Evolutionary conservation across 164 flowering plant genomes (phyloP).

Genomic region (Magnolia sinica): DNA sequence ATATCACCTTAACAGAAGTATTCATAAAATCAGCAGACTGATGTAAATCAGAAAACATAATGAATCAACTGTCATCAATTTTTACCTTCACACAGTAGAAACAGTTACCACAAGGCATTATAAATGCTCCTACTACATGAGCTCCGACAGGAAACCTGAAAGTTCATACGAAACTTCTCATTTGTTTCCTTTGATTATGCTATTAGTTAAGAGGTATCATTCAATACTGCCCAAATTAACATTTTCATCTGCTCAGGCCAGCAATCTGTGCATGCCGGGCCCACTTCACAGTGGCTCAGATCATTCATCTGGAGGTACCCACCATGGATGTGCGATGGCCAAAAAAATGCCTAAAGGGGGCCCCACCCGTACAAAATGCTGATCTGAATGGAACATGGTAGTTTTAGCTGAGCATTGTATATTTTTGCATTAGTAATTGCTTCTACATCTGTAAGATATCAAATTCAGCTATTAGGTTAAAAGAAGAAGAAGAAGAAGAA

Average conservation of each 20-base stretch:
- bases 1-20: neutral
- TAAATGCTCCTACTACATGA: conserved; percentile 91
- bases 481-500: neutral
- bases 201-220: neutral
- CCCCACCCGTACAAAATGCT: too few species aligned
- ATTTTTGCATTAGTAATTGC: neutral
- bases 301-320: neutral
- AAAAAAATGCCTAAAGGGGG: too few species aligned
- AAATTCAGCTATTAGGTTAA: neutral
- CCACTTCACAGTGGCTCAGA: neutral
- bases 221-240: neutral
- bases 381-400: too few species aligned
- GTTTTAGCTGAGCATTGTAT: too few species aligned
- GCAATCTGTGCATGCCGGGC: neutral
- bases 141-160: conserved; percentile 87
- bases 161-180: neutral
- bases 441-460: neutral
- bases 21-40: neutral
- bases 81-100: conserved; percentile 77
- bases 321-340: too few species aligned
- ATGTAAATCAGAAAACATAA: neutral
- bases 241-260: neutral
- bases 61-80: neutral
- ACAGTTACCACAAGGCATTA: conserved; percentile 99
- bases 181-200: neutral